phyloP scores from a whole-genome alignment of 2,329 filamentous ascomycete species.

The Ambrosiella beaveri region DNA sequence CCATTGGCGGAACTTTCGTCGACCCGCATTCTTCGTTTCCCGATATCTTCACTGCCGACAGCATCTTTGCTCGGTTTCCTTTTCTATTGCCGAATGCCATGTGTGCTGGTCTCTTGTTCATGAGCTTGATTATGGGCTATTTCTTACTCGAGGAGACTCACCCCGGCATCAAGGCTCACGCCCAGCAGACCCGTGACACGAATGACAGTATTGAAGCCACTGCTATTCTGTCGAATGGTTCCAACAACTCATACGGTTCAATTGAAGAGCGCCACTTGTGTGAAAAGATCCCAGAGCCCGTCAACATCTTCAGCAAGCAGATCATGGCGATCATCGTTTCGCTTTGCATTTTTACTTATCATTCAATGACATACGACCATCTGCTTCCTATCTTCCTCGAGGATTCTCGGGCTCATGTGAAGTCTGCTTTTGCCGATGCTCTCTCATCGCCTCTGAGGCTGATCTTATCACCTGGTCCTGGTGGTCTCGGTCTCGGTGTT shows the following conservation, averaged over 20 bases:
- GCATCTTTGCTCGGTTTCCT: conserved; percentile 62
- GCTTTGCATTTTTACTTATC: conserved; percentile 79
- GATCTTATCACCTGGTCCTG: conserved; percentile 25
- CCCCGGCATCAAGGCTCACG: conserved; percentile 52
- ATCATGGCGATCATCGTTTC: conserved; percentile 45
- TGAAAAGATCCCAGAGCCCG: conserved; percentile 23
- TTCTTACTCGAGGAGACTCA: conserved; percentile 77
- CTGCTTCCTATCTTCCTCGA: conserved; percentile 86
- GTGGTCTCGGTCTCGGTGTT: conserved; percentile 45
- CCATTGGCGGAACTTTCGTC: conserved; percentile 74
- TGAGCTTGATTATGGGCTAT: conserved; percentile 68
- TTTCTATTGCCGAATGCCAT: conserved; percentile 82
- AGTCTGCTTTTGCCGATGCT: conserved; percentile 19
- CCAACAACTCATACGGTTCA: conserved; percentile 48
- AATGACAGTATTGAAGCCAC: conserved; percentile 45
- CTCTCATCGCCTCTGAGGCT: conserved; percentile 15
- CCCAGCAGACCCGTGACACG: conserved; percentile 21
- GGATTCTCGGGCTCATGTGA: conserved; percentile 40
- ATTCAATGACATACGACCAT: conserved; percentile 90
- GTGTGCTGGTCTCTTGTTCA: conserved; percentile 56
- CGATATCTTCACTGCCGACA: conserved; percentile 43
- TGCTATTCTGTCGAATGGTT: conserved; percentile 40
- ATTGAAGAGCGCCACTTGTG: conserved; percentile 27
- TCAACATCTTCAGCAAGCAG: conserved; percentile 11
- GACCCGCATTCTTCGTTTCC: conserved; percentile 63